phyloP scores from a whole-genome alignment of 2,329 filamentous ascomycete species.

The Clarireedia paspali region DNA sequence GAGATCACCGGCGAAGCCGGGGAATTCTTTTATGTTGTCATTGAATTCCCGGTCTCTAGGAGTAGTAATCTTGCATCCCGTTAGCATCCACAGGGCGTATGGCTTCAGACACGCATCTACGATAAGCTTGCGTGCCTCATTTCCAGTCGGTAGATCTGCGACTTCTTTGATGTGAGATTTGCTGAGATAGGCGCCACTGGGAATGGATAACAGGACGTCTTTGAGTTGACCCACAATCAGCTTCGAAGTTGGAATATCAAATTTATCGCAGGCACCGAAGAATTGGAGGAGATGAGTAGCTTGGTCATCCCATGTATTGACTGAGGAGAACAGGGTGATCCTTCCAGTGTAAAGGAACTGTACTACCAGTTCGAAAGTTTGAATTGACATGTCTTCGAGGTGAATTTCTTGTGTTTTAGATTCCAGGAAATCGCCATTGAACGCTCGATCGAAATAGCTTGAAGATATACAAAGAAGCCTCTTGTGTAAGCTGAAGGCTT shows the following conservation, averaged over 20 bases:
- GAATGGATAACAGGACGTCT: not conserved
- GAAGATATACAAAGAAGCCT: slow-evolving; percentile 12
- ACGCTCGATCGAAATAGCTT: slow-evolving; percentile 11
- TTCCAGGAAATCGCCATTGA: slow-evolving; percentile 15
- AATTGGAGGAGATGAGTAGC: not conserved
- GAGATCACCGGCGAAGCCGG: too few species aligned
- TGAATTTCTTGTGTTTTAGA: not conserved
- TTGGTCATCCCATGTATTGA: not conserved
- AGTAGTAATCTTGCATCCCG: not conserved
- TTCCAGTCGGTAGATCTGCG: not conserved
- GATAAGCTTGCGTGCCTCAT: not conserved
- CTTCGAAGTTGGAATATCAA: too few species aligned
- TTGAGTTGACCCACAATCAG: not conserved
- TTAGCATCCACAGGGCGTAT: not conserved
- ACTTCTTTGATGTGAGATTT: not conserved
- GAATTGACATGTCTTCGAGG: not conserved
- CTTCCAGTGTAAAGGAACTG: not conserved
- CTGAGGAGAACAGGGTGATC: not conserved
- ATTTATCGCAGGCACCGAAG: not conserved
- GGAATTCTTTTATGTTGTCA: too few species aligned
- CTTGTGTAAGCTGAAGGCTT: slow-evolving; percentile 7
- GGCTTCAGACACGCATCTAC: not conserved
- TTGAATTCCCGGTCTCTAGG: too few species aligned
- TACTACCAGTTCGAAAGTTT: not conserved
- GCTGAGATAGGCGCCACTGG: not conserved